phyloP scores from a whole-genome alignment of 2,329 filamentous ascomycete species.

The Kalmusia sp. region DNA sequence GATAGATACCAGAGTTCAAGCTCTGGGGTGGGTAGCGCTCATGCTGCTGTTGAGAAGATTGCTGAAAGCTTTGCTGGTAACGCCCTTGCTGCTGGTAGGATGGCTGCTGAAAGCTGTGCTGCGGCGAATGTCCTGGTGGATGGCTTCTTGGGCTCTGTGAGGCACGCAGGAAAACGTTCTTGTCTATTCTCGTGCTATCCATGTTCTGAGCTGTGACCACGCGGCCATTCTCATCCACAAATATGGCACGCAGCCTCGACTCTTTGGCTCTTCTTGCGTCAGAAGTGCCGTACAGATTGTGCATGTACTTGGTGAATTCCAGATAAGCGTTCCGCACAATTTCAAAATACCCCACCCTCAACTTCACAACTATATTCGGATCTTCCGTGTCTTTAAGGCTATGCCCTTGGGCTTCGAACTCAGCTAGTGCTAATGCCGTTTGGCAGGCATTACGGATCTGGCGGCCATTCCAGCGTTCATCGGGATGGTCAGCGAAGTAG shows the following conservation, averaged over 20 bases:
- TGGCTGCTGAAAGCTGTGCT: conserved; percentile 3
- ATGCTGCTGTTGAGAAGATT: not conserved
- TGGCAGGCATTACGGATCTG: conserved; percentile 31
- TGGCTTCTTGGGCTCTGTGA: not conserved
- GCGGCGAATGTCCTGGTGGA: not conserved
- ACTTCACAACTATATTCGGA: not conserved
- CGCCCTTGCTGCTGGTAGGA: not conserved
- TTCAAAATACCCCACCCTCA: conserved; percentile 6
- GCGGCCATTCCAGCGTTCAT: conserved; percentile 22
- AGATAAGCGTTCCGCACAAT: conserved; percentile 7
- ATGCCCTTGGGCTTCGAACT: conserved; percentile 10
- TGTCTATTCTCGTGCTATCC: conserved; percentile 1
- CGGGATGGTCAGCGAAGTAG: conserved; percentile 11
- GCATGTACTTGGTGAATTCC: conserved; percentile 10
- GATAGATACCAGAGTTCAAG: too few species aligned
- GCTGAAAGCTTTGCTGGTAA: not conserved
- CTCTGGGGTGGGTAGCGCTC: not conserved
- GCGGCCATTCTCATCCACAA: conserved; percentile 1
- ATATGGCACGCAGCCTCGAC: not conserved
- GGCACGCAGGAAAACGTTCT: not conserved
- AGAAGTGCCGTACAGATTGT: conserved; percentile 1
- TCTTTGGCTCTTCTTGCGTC: conserved; percentile 3
- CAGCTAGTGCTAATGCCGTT: conserved; percentile 25
- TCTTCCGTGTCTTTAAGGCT: conserved; percentile 7
- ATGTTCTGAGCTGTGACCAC: not conserved